Base-by-base conservation (phyloP, 495 filamentous ascomycete genomes). In the Chaetomium tenue region DNA sequence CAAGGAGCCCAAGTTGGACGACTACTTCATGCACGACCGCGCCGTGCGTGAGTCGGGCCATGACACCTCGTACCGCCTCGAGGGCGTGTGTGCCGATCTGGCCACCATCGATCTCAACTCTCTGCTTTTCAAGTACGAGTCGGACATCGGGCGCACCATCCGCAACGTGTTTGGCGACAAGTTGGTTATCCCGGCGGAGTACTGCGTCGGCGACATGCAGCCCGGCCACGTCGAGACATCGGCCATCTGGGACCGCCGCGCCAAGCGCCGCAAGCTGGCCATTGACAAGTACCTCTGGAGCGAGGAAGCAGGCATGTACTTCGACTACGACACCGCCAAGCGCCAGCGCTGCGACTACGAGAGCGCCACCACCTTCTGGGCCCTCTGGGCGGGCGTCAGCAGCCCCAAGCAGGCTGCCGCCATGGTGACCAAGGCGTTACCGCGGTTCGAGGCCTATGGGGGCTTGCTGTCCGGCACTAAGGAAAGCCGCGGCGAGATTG, bases 1-100 rank as follows among this genome's bases (percentile, higher is more conserved):
- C 42, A 72, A 81, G 54, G 94, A 98, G 77, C 92, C 93, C 2
- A 89, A 92, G 46, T 82, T 98, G 12, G 94, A 98, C 71, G 86
- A 91, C 28, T 98, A 97, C 73, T 98, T 97, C 79, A 77, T 95
- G 68, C 94, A 98, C 72, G 95, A 98, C 73, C 87, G 95, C 55
- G 91, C 91, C 8, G 91, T 97, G 23, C 88, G 94, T 53, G 94
- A 98, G 72, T 96, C 92, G n/a, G 94, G 94, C 23, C 94, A 98
- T 72, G 94, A 98, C 74, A 98, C 92, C 7, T 89, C 90, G 28
- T 97, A 97, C 74, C 90, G 94, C 26, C 81, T 98, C 0, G 94
- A 97, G 75, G 86, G 87, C 20, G 83, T 94, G 25, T 92, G 89
- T 70, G 94, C 90, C 16, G 85, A 97, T 70, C 80, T 98, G 26